Percentiles rank a stretch among this genome's conserved stretches.
Evolutionary conservation across 441 rosid species (phyloP).

Genomic region (Rhodomyrtus psidioides): DNA sequence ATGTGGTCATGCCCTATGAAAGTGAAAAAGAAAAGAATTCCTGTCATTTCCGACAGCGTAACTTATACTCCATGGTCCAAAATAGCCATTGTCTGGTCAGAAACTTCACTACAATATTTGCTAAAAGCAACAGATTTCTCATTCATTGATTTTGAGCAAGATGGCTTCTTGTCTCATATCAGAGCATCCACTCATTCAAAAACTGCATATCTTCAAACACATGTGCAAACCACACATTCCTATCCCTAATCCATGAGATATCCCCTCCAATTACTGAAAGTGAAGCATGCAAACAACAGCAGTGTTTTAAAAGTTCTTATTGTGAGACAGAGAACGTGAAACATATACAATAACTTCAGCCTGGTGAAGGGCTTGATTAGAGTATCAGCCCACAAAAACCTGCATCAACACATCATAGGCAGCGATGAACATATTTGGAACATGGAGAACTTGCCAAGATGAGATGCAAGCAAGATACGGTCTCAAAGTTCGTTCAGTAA

Average conservation of each 20-base stretch:
- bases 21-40: neutral
- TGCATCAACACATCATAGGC: neutral
- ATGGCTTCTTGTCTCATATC: neutral
- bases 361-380: neutral
- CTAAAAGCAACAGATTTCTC: neutral
- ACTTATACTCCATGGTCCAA: neutral
- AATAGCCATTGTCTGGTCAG: neutral
- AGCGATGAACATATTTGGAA: neutral
- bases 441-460: neutral
- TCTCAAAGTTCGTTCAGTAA: neutral
- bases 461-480: neutral
- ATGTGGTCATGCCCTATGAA: neutral
- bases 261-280: neutral
- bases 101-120: neutral
- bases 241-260: neutral
- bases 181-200: neutral
- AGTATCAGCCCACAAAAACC: neutral
- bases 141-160: neutral
- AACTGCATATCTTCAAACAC: neutral
- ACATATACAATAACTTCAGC: neutral
- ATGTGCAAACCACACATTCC: neutral
- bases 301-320: neutral
- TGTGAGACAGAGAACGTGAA: neutral
- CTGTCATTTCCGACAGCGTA: neutral
- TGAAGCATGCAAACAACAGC: neutral